Evolutionary conservation across 441 rosid species (phyloP), one percentile per base, ranked within the genome.

Genomic region (Sinapis alba): DNA sequence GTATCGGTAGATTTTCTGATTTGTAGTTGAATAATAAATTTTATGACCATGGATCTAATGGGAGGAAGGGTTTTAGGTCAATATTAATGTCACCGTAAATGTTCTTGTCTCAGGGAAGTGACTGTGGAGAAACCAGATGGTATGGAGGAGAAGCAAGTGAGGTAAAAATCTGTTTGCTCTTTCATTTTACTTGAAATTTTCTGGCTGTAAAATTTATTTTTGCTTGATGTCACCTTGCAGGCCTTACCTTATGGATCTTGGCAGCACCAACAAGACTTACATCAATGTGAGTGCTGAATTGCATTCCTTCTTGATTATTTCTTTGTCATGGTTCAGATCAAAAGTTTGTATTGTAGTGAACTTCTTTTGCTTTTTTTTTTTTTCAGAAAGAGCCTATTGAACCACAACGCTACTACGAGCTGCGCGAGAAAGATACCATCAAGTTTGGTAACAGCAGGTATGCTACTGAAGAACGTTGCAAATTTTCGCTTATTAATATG

Each of bases 391-490:
- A 79, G 75, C 86, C 98, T 45, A 79, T 93, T 36, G 98, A 96
- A 83, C 90, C 97, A 53, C 90, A 96, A 69, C 90, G 94, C n/a
- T 91, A 93, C 78, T 93, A 91, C 82, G 97, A 93, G 80, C 93
- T 96, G 30, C 81, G 87, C 63, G 99, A 91, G 85, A 90, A 86
- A 85, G 99, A 90, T 72, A 91, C 97, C 58, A 87, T 95, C 32
- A 93, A 91, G 78, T 93, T 95, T 68, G 99, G 98, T 73, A 93
- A 93, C 62, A 91, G 97, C 83, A 93, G 99, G 99, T 92, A 84
- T 71, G 84, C 65, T 63, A 58, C 69, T 59, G 36, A 51, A 65
- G 67, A 51, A 5, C 61, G 23, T 11, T 53, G 3, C n/a, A 7
- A 2, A 2, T 21, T 58, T 13, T 59, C 0, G 1, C 13, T 27